Percentiles rank a stretch among this genome's conserved stretches.
phyloP scores from a whole-genome alignment of 129 eudicot species.

The Artemisia tridentata region DNA sequence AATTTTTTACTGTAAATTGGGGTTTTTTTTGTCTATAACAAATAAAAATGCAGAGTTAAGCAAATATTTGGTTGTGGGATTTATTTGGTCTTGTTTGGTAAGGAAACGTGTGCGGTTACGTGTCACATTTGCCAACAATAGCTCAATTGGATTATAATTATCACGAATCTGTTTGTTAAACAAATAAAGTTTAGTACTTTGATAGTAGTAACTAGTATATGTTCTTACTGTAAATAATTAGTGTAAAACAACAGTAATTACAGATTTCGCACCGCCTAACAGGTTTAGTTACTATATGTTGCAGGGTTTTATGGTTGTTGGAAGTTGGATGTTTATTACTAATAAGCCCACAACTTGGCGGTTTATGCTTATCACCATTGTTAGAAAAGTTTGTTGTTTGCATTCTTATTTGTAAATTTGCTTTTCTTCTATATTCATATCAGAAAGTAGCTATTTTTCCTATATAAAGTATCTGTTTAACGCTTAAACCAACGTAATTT shows the following conservation, averaged over 20 bases:
- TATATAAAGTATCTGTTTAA: neutral
- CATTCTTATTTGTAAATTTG: neutral
- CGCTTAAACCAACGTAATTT: neutral
- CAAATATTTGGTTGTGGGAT: neutral
- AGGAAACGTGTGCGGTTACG: neutral
- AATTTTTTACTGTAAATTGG: slow-evolving; percentile 25
- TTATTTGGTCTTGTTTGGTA: slow-evolving; percentile 18
- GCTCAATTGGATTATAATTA: neutral
- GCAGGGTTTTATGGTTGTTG: neutral
- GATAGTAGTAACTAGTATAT: neutral
- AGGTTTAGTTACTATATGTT: slow-evolving; percentile 3
- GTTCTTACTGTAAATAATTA: slow-evolving; percentile 16
- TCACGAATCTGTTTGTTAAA: neutral
- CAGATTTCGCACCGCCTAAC: too few relatives aligned
- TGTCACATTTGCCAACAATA: neutral
- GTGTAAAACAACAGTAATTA: neutral
- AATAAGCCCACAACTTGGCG: neutral
- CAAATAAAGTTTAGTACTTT: neutral
- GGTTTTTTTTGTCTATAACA: neutral
- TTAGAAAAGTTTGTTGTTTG: neutral
- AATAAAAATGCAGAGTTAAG: slow-evolving; percentile 10
- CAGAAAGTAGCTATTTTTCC: slow-evolving; percentile 7
- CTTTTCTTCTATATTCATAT: neutral
- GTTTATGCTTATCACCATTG: slow-evolving; percentile 5
- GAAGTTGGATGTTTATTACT: slow-evolving; percentile 11